phyloP scores from a whole-genome alignment of 148 eudicot genomes.

The Suaeda aralocaspica region DNA sequence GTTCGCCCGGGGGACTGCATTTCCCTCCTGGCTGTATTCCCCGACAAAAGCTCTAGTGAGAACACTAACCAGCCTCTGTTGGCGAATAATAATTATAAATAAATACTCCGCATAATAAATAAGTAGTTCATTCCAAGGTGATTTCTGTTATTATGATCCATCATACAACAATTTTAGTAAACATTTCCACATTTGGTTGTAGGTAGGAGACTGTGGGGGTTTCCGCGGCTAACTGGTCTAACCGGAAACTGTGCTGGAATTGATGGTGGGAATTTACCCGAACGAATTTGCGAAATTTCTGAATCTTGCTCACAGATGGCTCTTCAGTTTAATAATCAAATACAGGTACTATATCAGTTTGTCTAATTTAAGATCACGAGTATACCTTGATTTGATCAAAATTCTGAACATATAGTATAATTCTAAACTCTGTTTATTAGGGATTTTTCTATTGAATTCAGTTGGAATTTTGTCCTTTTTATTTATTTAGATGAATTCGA shows the following conservation, averaged over 20 bases:
- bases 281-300: slow-evolving; percentile 62
- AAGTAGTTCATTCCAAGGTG: too few relatives aligned
- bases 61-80: too few relatives aligned
- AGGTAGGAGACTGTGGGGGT: slow-evolving; percentile 71
- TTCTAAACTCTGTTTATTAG: too few relatives aligned
- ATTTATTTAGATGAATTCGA: neutral
- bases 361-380: neutral
- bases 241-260: slow-evolving; percentile 43
- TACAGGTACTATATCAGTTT: slow-evolving; percentile 40
- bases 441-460: too few relatives aligned
- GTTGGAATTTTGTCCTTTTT: neutral
- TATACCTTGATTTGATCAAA: too few relatives aligned
- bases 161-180: too few relatives aligned
- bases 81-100: too few relatives aligned
- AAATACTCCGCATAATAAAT: too few relatives aligned
- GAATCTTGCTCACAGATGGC: slow-evolving; percentile 83
- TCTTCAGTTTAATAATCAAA: slow-evolving; percentile 60
- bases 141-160: too few relatives aligned
- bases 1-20: slow-evolving; percentile 69
- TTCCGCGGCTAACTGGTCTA: slow-evolving; percentile 36
- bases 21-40: slow-evolving; percentile 67
- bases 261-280: slow-evolving; percentile 47
- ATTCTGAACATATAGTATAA: too few relatives aligned
- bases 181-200: too few relatives aligned
- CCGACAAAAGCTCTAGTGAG: slow-evolving; percentile 39